Evolutionary conservation across 768 basidiomycete genomes (phyloP).

Genomic region (Suillus americanus): DNA sequence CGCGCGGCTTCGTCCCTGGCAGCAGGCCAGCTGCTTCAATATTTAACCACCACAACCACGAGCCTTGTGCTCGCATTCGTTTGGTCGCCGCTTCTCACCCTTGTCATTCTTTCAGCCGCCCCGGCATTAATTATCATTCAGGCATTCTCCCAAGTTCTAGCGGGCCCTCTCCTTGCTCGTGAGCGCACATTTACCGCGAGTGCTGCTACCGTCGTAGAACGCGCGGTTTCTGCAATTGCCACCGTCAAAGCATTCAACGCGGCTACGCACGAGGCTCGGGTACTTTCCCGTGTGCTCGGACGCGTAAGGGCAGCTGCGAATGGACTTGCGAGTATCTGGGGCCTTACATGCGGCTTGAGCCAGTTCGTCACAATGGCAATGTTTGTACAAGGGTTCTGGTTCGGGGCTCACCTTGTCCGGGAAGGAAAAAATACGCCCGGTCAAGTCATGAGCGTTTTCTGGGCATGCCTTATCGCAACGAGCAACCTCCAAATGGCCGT

Average conservation of each 20-base stretch:
- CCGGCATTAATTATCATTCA: conserved; percentile 81
- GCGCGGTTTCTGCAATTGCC: conserved; percentile 71
- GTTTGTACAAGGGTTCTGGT: conserved; percentile 99
- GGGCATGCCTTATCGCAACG: conserved; percentile 92
- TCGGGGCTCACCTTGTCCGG: conserved; percentile 85
- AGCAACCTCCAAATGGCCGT: conserved; percentile 86
- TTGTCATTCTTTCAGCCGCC: conserved; percentile 89
- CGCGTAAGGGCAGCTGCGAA: conserved; percentile 47
- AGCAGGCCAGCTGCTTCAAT: conserved; percentile 75
- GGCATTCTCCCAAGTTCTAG: conserved; percentile 66
- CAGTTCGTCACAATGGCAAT: conserved; percentile 88
- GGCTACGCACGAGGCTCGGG: conserved; percentile 49
- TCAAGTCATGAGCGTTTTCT: conserved; percentile 94
- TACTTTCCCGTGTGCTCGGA: conserved; percentile 45
- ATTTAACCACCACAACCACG: conserved; percentile 75
- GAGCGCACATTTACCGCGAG: conserved; percentile 68
- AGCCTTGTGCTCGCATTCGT: conserved; percentile 81
- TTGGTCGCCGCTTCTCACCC: conserved; percentile 79
- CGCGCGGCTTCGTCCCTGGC: conserved; percentile 81
- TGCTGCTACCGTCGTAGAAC: conserved; percentile 80
- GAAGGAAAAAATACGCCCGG: conserved; percentile 67
- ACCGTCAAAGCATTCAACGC: conserved; percentile 96
- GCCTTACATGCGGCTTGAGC: conserved; percentile 58
- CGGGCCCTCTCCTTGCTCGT: conserved; percentile 60
- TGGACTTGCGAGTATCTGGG: conserved; percentile 73